Base-by-base conservation (phyloP, 306 rosid genomes). In the Clitoria ternatea region DNA sequence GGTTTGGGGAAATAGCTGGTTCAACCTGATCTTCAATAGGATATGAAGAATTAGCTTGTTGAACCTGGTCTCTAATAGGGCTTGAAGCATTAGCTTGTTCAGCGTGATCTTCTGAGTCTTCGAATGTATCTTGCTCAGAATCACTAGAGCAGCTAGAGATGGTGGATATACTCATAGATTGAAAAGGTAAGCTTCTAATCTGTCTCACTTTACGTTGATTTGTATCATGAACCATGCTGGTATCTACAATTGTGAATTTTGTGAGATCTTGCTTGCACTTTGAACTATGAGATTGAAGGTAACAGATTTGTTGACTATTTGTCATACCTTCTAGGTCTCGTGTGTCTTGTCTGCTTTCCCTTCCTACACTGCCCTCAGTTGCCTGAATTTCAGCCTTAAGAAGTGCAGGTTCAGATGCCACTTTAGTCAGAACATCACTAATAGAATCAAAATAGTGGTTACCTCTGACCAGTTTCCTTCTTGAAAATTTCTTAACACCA, bases 371-470 rank as follows among this genome's bases (percentile, higher is more conserved):
- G 48, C 65, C 74, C 55, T 75, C 73, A 33, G 63, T 47, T 59
- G 65, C 80, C 69, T 66, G 79, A 83, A 36, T 27, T 49, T 68
- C 79, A 59, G 66, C 37, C 78, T 69, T 83, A 23, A 85, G 85
- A 54, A 83, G 75, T 68, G 62, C 76, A 2, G 89, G 91, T 3
- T 81, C 79, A 27, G 84, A 81, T 19, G 89, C 89, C 15, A 88
- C 86, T 74, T 66, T 85, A 22, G 72, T 64, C 76, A 85, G 47
- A 1, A 85, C 76, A 72, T 85, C 87, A 61, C 77, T 75, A 33
- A 88, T 75, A 26, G 91, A 88, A 73, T 85, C 89, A 52, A 83
- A 84, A 83, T 81, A 85, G 48, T 83, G 91, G 15, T 53, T 79
- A 12, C 91, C 94, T 80, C 80, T 85, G 54, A 60, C 81, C 67